Conservation (phyloP, 257 asterid species). For the Salvia rosmarinus region DNA sequence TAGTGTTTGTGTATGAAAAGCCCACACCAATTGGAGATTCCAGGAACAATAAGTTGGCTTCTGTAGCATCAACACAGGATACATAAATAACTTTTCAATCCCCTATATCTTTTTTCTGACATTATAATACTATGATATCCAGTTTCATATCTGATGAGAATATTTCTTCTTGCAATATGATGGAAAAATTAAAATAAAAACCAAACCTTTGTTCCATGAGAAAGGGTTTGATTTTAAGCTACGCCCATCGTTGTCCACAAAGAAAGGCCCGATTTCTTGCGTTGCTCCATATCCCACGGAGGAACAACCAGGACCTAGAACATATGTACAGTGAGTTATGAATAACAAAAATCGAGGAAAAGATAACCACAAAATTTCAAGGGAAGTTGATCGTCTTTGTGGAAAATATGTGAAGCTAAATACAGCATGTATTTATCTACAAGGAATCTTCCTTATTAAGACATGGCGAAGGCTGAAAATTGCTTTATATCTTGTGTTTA, state of each 20-base stretch:
- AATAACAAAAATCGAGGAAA: neutral
- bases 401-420: neutral
- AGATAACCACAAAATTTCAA: neutral
- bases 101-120: too few species aligned
- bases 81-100: conserved; percentile 3
- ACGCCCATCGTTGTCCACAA: conserved; percentile 58
- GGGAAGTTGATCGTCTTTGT: neutral
- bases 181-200: neutral
- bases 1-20: conserved; percentile 79
- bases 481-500: neutral
- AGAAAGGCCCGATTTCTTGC: conserved; percentile 94
- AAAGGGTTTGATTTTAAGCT: conserved; percentile 65
- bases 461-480: neutral
- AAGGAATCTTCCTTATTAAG: neutral
- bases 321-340: conserved; percentile 15
- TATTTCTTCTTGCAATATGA: conserved; percentile 5
- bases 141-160: neutral
- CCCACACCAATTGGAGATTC: conserved; percentile 97
- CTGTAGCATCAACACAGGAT: conserved; percentile 53
- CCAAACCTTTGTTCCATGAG: conserved; percentile 86
- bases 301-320: conserved; percentile 95
- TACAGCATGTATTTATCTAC: neutral
- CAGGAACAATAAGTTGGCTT: conserved; percentile 84
- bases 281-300: conserved; percentile 99
- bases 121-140: neutral